A percentile compares a stretch with the other conserved stretches of the same genome.
Conservation (phyloP, 2,329 filamentous ascomycete species). For the Leptographium lundbergii region DNA sequence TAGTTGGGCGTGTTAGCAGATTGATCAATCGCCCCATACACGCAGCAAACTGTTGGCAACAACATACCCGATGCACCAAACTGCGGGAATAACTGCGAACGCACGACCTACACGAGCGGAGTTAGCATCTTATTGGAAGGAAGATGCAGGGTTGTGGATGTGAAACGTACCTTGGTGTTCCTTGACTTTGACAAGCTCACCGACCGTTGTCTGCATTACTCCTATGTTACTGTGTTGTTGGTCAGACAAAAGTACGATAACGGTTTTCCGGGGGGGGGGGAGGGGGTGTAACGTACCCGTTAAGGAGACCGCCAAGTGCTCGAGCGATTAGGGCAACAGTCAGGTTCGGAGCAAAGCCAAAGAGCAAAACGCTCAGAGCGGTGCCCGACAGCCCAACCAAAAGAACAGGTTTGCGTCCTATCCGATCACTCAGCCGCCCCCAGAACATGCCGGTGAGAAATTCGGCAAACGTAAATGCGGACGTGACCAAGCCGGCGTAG, state of each 20-base stretch:
- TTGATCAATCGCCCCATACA: no score
- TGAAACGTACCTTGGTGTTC: constrained; percentile 68
- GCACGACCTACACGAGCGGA: constrained; percentile 51
- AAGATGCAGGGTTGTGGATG: neutral
- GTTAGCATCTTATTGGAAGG: neutral
- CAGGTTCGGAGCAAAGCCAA: constrained; percentile 78
- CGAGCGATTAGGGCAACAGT: constrained; percentile 75
- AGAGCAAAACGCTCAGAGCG: constrained; percentile 80
- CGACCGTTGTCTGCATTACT: constrained; percentile 87
- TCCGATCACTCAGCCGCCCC: constrained; percentile 81
- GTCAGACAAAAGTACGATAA: neutral
- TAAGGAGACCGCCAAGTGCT: constrained; percentile 79
- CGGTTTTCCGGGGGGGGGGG: neutral
- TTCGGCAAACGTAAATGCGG: constrained; percentile 89
- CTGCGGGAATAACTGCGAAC: constrained; percentile 95
- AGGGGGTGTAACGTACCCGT: constrained; percentile 52
- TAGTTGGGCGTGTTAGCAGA: constrained; percentile 21
- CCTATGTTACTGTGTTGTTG: constrained; percentile 63
- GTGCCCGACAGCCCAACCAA: constrained; percentile 84
- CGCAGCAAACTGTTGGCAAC: neutral
- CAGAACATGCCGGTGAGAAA: constrained; percentile 87
- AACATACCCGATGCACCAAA: constrained; percentile 81
- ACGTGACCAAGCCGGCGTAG: constrained; percentile 92
- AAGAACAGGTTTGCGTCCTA: constrained; percentile 87
- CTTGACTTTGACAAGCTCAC: constrained; percentile 84